Percentiles rank a stretch among this genome's conserved stretches.
These are phyloP conservation scores for Phylloporus scabripes DNA, from an alignment of 768 basidiomycete species.

Conservation along the genomic window DNA sequence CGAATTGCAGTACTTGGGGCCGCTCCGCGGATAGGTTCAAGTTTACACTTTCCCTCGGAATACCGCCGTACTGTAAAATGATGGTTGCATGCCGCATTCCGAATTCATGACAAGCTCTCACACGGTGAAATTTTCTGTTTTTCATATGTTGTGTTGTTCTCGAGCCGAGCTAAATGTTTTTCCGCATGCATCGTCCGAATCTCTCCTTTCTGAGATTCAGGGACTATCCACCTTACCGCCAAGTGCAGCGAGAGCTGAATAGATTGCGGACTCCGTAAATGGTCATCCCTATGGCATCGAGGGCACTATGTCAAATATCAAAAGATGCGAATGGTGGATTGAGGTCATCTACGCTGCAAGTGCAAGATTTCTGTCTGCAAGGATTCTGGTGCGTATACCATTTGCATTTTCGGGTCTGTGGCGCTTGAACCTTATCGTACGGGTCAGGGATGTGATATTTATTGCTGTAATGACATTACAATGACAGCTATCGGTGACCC, in stretches of 20 bases:
- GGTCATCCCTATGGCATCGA: no score
- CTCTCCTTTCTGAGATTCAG: constrained; percentile 1
- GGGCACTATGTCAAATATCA: no score
- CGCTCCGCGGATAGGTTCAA: background rate
- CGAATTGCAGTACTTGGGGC: background rate
- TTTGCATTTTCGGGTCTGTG: background rate
- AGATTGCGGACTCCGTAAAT: background rate
- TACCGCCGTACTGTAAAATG: no score
- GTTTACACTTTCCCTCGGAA: no score
- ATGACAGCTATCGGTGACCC: background rate
- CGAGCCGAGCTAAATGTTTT: background rate
- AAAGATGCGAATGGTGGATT: background rate
- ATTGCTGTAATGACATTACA: background rate
- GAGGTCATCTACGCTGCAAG: background rate
- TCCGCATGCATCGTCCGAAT: background rate
- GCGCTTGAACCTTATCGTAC: background rate
- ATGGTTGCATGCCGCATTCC: background rate
- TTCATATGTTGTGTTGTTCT: background rate
- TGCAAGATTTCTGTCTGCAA: background rate
- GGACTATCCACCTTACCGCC: background rate
- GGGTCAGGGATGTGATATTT: background rate
- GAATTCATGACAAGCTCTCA: background rate
- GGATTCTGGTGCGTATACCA: background rate
- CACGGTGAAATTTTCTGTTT: background rate
- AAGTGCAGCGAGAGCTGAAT: background rate